Conservation (phyloP, 2,329 filamentous ascomycete genomes). For the Trichoderma asperellum region DNA sequence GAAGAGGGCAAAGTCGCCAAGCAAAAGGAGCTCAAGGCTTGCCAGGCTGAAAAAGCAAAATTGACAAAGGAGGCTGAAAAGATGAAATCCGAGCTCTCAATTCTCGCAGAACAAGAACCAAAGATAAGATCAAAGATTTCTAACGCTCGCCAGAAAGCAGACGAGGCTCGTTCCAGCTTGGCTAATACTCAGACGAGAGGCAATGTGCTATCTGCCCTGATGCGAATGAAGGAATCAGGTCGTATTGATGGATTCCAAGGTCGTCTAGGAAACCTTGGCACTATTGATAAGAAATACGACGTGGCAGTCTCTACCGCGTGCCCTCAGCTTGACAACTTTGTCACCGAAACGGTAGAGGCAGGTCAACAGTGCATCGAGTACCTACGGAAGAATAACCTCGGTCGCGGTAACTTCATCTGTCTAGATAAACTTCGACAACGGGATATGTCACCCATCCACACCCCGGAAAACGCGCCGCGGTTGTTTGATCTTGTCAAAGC, state of each 20-base stretch:
- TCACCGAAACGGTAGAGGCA: conserved; percentile 93
- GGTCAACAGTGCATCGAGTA: conserved; percentile 99
- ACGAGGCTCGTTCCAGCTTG: conserved; percentile 89
- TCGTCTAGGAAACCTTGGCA: conserved; percentile 88
- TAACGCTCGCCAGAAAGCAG: conserved; percentile 88
- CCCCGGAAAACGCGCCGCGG: conserved; percentile 88
- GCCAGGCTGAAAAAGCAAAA: conserved; percentile 70
- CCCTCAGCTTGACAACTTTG: conserved; percentile 88
- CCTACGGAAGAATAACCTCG: conserved; percentile 94
- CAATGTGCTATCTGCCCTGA: conserved; percentile 86
- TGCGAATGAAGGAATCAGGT: conserved; percentile 94
- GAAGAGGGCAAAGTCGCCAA: conserved; percentile 74
- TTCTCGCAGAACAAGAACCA: conserved; percentile 76
- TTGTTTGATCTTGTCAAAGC: conserved; percentile 91
- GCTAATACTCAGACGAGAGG: conserved; percentile 90
- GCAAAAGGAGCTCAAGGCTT: conserved; percentile 72
- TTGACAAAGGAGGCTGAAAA: conserved; percentile 76
- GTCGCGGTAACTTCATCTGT: conserved; percentile 95
- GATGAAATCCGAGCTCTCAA: conserved; percentile 71
- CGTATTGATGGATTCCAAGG: conserved; percentile 97
- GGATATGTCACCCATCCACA: conserved; percentile 79
- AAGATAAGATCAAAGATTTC: conserved; percentile 83
- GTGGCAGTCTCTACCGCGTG: conserved; percentile 98
- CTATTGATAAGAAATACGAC: conserved; percentile 92
- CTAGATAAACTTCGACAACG: conserved; percentile 82